Conservation (phyloP, 305 asterid genomes). For the Fraxinus baroniana region DNA sequence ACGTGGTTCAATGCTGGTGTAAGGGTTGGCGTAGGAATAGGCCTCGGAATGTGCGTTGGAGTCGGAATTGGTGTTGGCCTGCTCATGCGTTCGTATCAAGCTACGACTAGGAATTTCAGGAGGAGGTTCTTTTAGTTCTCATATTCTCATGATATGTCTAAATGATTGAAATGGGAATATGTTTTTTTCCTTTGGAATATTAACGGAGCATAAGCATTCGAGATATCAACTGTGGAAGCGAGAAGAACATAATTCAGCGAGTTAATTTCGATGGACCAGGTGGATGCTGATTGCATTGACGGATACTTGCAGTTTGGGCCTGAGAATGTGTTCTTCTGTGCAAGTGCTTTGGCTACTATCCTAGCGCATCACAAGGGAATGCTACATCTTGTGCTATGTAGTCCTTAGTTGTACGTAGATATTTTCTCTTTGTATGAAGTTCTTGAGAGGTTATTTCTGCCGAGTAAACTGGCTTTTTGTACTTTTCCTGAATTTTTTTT, state of each 20-base stretch:
- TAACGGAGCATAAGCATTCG: neutral
- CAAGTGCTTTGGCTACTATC: conserved; percentile 2
- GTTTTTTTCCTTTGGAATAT: conserved; percentile 7
- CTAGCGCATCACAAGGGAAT: no score
- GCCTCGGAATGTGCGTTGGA: conserved; percentile 85
- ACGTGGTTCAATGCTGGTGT: conserved; percentile 80
- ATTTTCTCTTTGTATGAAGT: conserved; percentile 21
- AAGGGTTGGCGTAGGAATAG: conserved; percentile 86
- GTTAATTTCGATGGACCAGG: conserved; percentile 11
- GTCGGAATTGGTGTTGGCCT: conserved; percentile 84
- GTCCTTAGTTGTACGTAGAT: conserved; percentile 31
- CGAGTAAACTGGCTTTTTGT: conserved; percentile 13
- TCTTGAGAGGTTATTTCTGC: conserved; percentile 24
- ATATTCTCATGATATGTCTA: conserved; percentile 13
- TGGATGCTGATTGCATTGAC: neutral
- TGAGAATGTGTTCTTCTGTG: conserved; percentile 11
- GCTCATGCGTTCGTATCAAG: conserved; percentile 80
- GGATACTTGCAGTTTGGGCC: no score
- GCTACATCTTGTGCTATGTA: conserved; percentile 28
- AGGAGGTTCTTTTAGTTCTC: conserved; percentile 59
- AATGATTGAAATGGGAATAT: conserved; percentile 21
- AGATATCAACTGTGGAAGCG: conserved; percentile 23
- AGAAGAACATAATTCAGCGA: conserved; percentile 12
- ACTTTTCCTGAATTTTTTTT: neutral
- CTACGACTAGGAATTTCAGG: conserved; percentile 66